Conservation (phyloP, 768 basidiomycete species). For the Podaxis sp. region DNA sequence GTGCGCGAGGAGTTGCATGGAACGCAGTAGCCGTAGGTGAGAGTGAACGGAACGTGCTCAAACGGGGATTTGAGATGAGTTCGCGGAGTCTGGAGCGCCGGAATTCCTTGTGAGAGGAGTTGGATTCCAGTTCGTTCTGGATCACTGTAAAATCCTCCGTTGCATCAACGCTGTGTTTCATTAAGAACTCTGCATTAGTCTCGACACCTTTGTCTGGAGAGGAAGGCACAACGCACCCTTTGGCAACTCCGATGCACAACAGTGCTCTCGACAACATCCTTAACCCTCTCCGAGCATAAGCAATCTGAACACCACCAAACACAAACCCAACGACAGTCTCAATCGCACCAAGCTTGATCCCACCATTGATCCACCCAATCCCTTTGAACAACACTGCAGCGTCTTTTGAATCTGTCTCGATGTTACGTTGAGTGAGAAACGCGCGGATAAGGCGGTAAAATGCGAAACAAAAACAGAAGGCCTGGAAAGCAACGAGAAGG, state of each 20-base stretch:
- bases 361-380: constrained; percentile 63
- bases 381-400: constrained; percentile 56
- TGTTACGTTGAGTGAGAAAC: constrained; percentile 48
- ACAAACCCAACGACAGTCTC: constrained; percentile 69
- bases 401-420: constrained; percentile 46
- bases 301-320: constrained; percentile 48
- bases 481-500: constrained; percentile 57
- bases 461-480: constrained; percentile 54
- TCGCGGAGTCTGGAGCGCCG: constrained; percentile 40
- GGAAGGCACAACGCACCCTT: constrained; percentile 51
- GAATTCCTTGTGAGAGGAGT: constrained; percentile 10
- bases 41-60: constrained; percentile 55
- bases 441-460: constrained; percentile 57
- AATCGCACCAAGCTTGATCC: constrained; percentile 59
- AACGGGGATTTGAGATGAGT: constrained; percentile 55
- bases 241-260: constrained; percentile 61
- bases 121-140: constrained; percentile 33
- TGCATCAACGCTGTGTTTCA: constrained; percentile 46
- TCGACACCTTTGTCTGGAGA: not conserved
- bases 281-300: constrained; percentile 57
- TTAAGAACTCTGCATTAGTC: not conserved
- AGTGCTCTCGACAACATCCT: constrained; percentile 52
- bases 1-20: constrained; percentile 32
- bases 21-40: constrained; percentile 44
- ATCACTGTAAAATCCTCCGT: constrained; percentile 55